These are phyloP conservation scores for Leucocoprinus birnbaumii DNA, from an alignment of 768 basidiomycete species.

Conservation along the genomic window DNA sequence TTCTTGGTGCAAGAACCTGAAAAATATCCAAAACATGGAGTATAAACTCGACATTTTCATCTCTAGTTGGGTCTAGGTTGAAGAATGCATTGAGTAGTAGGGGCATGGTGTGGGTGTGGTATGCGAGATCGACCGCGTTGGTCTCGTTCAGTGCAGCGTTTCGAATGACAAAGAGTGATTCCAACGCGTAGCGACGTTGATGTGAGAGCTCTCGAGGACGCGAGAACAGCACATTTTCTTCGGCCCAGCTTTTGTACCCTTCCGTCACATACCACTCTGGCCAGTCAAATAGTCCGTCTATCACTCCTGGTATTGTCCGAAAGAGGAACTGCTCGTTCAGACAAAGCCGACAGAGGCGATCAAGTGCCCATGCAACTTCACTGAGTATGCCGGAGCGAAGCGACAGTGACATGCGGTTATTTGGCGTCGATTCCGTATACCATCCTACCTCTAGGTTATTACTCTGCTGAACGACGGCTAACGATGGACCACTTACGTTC, in stretches of 20 bases:
- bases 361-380: slow-evolving; percentile 89
- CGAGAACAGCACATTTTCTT: slow-evolving; percentile 52
- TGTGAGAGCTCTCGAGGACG: slow-evolving; percentile 44
- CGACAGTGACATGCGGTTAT: slow-evolving; percentile 90
- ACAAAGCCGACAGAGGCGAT: slow-evolving; percentile 79
- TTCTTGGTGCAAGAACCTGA: slow-evolving; percentile 54
- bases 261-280: slow-evolving; percentile 78
- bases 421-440: slow-evolving; percentile 78
- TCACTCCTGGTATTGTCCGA: slow-evolving; percentile 68
- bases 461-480: slow-evolving; percentile 1
- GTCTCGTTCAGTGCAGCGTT: slow-evolving; percentile 73
- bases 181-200: slow-evolving; percentile 74
- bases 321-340: slow-evolving; percentile 78
- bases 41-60: slow-evolving; percentile 70
- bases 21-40: slow-evolving; percentile 71
- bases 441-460: slow-evolving; percentile 49
- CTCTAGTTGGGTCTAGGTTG: slow-evolving; percentile 56
- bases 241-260: slow-evolving; percentile 46
- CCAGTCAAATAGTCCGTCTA: slow-evolving; percentile 85
- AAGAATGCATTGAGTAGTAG: slow-evolving; percentile 65
- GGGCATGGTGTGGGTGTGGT: slow-evolving; percentile 58
- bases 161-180: slow-evolving; percentile 83
- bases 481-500: slow-evolving; percentile 49
- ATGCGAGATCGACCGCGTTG: slow-evolving; percentile 60
- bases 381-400: slow-evolving; percentile 77